These are phyloP conservation scores for Zizania latifolia DNA, from an alignment of 176 grass and related monocot species.

Conservation along the genomic window DNA sequence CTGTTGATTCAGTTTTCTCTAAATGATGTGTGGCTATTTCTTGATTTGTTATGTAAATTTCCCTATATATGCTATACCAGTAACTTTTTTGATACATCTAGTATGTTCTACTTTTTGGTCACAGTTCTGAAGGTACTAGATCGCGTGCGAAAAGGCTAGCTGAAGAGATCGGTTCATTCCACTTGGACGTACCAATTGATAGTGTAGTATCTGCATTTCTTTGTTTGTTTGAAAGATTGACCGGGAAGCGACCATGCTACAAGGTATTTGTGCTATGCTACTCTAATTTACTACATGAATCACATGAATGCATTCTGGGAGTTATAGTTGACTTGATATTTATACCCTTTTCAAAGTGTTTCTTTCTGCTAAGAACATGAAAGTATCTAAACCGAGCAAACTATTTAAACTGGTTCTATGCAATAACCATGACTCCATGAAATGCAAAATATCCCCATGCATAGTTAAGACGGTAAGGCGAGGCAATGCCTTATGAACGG, in stretches of 20 bases:
- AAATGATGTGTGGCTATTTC: conserved; percentile 8
- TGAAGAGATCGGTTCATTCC: conserved; percentile 82
- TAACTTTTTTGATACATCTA: conserved; percentile 1
- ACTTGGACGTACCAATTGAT: conserved; percentile 81
- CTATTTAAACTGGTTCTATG: neutral
- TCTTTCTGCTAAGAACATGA: neutral
- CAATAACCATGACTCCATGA: conserved; percentile 6
- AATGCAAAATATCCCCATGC: neutral
- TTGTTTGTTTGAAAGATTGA: conserved; percentile 79
- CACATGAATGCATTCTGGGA: neutral
- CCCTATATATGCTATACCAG: neutral
- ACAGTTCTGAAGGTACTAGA: conserved; percentile 85
- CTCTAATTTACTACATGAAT: conserved; percentile 16
- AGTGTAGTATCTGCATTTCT: conserved; percentile 79
- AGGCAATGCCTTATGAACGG: too few species aligned
- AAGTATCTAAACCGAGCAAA: neutral
- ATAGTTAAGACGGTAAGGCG: too few species aligned
- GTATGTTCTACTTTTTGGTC: conserved; percentile 17
- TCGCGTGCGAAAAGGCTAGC: conserved; percentile 79
- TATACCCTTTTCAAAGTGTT: conserved; percentile 5
- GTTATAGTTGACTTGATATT: neutral
- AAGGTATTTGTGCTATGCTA: conserved; percentile 42
- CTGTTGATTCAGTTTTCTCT: neutral
- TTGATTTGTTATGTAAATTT: neutral
- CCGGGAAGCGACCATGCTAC: conserved; percentile 63